Percentiles rank a stretch among this genome's conserved stretches.
Conservation (phyloP, 495 filamentous ascomycete genomes). For the Darksidea phi region DNA sequence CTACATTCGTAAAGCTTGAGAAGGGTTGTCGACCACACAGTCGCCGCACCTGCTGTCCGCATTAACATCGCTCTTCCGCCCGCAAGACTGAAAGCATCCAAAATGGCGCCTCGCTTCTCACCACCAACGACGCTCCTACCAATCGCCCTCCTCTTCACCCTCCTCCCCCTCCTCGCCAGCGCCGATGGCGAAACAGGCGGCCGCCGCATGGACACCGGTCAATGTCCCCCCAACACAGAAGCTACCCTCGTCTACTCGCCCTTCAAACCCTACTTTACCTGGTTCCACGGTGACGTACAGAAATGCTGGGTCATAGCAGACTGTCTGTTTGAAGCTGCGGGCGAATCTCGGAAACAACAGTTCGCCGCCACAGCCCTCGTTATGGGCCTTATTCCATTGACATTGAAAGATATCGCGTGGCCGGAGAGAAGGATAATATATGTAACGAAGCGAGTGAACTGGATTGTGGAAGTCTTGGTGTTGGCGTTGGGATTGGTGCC, state of each 20-base stretch:
- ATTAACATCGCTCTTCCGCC: too few relatives aligned
- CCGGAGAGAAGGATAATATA: conserved; percentile 19
- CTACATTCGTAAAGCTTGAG: too few relatives aligned
- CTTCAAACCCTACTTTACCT: conserved; percentile 22
- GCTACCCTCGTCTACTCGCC: conserved; percentile 15
- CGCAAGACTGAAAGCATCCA: not conserved
- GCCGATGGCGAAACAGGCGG: not conserved
- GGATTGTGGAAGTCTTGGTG: conserved; percentile 17
- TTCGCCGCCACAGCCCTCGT: conserved; percentile 32
- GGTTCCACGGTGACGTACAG: not conserved
- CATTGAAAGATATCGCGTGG: conserved; percentile 33
- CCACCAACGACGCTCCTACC: not conserved
- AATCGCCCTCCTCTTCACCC: not conserved
- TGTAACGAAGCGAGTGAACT: conserved; percentile 12
- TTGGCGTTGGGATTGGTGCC: conserved; percentile 28
- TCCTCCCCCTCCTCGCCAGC: not conserved
- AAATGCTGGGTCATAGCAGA: conserved; percentile 19
- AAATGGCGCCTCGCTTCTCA: not conserved
- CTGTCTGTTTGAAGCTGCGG: conserved; percentile 22
- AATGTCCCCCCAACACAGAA: not conserved
- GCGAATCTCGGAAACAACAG: conserved; percentile 30
- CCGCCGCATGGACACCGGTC: not conserved
- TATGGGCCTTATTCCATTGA: conserved; percentile 33
- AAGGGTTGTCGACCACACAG: too few relatives aligned
- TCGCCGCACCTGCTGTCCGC: too few relatives aligned